Base-by-base conservation (phyloP, 441 rosid species). In the Theobroma grandiflorum region DNA sequence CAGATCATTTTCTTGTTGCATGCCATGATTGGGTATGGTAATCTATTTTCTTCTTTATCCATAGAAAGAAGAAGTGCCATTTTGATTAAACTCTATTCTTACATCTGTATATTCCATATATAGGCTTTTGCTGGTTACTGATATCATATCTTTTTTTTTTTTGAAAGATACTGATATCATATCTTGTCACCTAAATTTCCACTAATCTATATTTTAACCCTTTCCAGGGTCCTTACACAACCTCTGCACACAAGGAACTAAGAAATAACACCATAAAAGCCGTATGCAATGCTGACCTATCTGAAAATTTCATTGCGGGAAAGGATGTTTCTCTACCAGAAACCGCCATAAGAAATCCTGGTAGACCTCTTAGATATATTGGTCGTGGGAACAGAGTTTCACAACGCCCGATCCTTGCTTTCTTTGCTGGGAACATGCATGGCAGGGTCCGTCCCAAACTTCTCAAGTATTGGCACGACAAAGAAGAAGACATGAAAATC, bases 1-100 rank as follows among this genome's bases (percentile, higher is more conserved):
- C 88, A 45, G 99, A 93, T 84, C 98, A 95, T 59, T 95, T 95
- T 85, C 86, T 95, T 53, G 99, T 93, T 78, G 99, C 98, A 77
- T 95, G 99, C 87, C 99, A 95, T 81, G 98, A 95, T 81, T 94
- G 98, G 98, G 99, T 64, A 77, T 26, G 20, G 40, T 47, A 50
- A 49, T 16, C 45, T 76, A 16, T 35, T 62, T 75, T 45, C 42
- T 26, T 16, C 14, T 63, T 42, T 40, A 15, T 4, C 31, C 38
- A 45, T 35, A n/a, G 66, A 72, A 72, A 47, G 65, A 61, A 33
- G 2, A 49, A 49, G 42, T 68, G 53, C 18, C 65, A 3, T 57
- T 55, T 38, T 38, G 14, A 8, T 63, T 49, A 4, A 33, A 38
- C 40, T 52, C 31, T 42, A 22, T 43, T 57, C 31, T 74, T 7